Percentiles rank a stretch among this genome's conserved stretches.
phyloP scores from a whole-genome alignment of 129 eudicot species.

The Flaveria bidentis region DNA sequence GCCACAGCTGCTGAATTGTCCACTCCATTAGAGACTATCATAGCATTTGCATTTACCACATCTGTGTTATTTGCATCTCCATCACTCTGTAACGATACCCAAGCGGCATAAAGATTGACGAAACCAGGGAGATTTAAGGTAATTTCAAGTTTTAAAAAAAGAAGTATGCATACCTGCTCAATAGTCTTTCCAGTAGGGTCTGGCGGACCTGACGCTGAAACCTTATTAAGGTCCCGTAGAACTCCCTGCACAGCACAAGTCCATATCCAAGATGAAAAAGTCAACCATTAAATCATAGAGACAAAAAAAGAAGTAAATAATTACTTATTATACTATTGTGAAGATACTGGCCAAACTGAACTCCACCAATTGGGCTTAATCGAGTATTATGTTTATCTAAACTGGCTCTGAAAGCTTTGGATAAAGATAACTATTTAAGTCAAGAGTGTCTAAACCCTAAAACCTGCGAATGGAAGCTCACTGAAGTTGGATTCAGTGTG shows the following conservation, averaged over 20 bases:
- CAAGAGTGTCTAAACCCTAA: no score
- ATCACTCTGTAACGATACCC: constrained; percentile 42
- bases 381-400: no score
- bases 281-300: not conserved
- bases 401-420: no score
- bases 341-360: no score
- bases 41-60: constrained; percentile 38
- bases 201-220: constrained; percentile 49
- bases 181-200: constrained; percentile 47
- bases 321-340: no score
- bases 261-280: not conserved
- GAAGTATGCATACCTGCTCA: constrained; percentile 35
- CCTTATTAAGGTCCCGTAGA: constrained; percentile 68
- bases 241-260: constrained; percentile 57
- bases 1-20: constrained; percentile 30
- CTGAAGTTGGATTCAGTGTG: no score
- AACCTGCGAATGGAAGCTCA: no score
- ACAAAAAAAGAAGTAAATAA: not conserved
- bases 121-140: not conserved
- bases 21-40: constrained; percentile 39
- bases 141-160: not conserved
- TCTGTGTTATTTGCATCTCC: constrained; percentile 53
- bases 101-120: not conserved
- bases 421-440: no score
- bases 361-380: no score